phyloP scores from a whole-genome alignment of 1,284 basidiomycete genomes.

The Sporisorium graminicola region DNA sequence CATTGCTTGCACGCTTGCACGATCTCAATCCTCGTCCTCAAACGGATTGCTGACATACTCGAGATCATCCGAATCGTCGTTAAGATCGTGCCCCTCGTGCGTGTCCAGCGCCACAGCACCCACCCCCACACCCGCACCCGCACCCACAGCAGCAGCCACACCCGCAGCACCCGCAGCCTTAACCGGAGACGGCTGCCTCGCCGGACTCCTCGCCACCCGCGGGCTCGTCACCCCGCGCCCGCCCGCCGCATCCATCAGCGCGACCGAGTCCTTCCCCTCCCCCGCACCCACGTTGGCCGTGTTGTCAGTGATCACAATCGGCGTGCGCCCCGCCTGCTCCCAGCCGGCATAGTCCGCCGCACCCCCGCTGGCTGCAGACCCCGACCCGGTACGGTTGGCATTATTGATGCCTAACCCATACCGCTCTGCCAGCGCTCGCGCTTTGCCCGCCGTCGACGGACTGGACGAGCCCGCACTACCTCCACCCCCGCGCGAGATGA shows the following conservation, averaged over 20 bases:
- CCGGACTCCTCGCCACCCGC: conserved; percentile 19
- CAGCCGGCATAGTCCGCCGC: conserved; percentile 37
- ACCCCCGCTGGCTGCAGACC: background rate
- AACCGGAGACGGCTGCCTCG: conserved; percentile 10
- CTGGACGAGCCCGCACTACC: conserved; percentile 1
- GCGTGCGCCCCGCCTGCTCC: conserved; percentile 55
- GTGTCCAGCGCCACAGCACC: conserved; percentile 4
- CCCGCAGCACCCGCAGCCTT: background rate
- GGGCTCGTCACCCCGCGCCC: conserved; percentile 46
- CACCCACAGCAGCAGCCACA: conserved; percentile 15
- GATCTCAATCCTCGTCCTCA: conserved; percentile 57
- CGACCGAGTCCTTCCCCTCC: conserved; percentile 29
- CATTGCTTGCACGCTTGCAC: no score
- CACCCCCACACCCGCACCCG: background rate
- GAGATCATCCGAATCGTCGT: conserved; percentile 56
- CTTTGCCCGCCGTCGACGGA: conserved; percentile 18
- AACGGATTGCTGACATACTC: conserved; percentile 64
- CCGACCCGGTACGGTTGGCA: conserved; percentile 14
- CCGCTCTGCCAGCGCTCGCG: conserved; percentile 32
- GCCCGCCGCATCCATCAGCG: conserved; percentile 47
- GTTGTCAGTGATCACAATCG: conserved; percentile 50
- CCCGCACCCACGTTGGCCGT: conserved; percentile 2
- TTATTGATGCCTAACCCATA: conserved; percentile 46
- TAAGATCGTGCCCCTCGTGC: conserved; percentile 30
- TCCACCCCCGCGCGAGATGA: conserved; percentile 42